Evolutionary conservation across 2,329 filamentous ascomycete species (phyloP), one percentile per base, ranked within the genome.

Genomic region (Aureobasidium pullulans): DNA sequence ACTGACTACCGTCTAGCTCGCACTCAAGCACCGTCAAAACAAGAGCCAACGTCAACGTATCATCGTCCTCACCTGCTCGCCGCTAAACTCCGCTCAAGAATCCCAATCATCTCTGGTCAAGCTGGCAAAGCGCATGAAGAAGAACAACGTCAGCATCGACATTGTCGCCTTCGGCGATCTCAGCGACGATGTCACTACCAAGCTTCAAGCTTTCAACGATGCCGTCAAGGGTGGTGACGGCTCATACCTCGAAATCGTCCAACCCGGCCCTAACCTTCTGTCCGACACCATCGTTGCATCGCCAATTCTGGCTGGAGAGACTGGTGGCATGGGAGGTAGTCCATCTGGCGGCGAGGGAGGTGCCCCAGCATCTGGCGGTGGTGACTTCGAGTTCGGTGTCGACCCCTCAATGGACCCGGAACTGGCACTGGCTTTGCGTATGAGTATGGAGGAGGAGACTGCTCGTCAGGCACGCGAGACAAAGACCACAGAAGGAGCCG

Each of bases 391-490:
- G 66, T 95, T 95, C 71, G 90, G 89, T 64, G 90, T 96, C 65
- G 94, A 97, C 73, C 92, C 93, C 13, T 88, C 87, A 57, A 82
- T 92, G 69, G 94, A 99, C 71, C 94, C 94, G 3, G 94, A 99
- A 74, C 79, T 99, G 69, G 94, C 94, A 23, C 84, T 99, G 66
- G 94, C 94, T 56, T 79, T 99, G 71, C 86, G 94, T 64, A 96
- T 99, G 90, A 96, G 90, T 75, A 90, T 96, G 83, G 94, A 99
- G 73, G 94, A 99, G 72, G 94, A 99, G 76, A 95, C 95, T 78
- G 92, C 92, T 62, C 81, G 94, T 68, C 87, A 95, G 75, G 92
- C 96, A 73, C 90, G 90, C 76, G 85, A 88, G 69, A 89, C 87
- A 64, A 87, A 89, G 66, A 87, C 89, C 66, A 82, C 85, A 61